Percentiles rank a stretch among this genome's conserved stretches.
These are phyloP conservation scores for Pichia phayaonensis DNA, from an alignment of 805 yeast genomes.

Conservation along the genomic window DNA sequence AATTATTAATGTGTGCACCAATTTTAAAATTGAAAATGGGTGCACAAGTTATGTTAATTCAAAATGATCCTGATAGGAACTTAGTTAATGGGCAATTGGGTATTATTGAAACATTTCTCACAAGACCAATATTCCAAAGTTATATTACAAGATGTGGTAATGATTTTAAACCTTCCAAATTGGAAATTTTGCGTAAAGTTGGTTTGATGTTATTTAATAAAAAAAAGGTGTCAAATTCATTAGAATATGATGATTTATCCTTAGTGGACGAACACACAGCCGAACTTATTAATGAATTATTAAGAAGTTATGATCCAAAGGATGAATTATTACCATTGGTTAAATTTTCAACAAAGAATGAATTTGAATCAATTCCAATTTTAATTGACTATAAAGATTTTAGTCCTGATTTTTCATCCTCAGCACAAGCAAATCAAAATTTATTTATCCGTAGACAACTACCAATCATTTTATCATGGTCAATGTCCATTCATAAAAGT, in stretches of 20 bases:
- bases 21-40: conserved; percentile 61
- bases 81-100: conserved; percentile 94
- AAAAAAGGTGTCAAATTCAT: conserved; percentile 1
- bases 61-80: conserved; percentile 55
- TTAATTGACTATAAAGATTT: conserved; percentile 32
- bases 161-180: conserved; percentile 4
- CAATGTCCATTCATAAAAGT: conserved; percentile 74
- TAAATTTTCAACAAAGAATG: conserved; percentile 33
- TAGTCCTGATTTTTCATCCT: conserved; percentile 17
- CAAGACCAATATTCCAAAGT: conserved; percentile 22
- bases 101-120: conserved; percentile 49
- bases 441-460: conserved; percentile 44
- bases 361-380: conserved; percentile 18
- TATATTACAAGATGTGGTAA: conserved; percentile 11
- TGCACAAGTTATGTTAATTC: conserved; percentile 92
- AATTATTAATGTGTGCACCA: conserved; percentile 63
- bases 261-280: conserved; percentile 7
- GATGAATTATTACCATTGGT: conserved; percentile 36
- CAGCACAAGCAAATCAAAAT: conserved; percentile 9
- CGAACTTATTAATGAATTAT: conserved; percentile 16
- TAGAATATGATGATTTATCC: conserved; percentile 1
- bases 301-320: conserved; percentile 17
- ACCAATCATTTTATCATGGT: conserved; percentile 74
- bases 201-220: conserved; percentile 1
- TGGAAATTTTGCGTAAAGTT: conserved; percentile 8